Conservation (phyloP, 306 rosid genomes). For the Quercus rubra region DNA sequence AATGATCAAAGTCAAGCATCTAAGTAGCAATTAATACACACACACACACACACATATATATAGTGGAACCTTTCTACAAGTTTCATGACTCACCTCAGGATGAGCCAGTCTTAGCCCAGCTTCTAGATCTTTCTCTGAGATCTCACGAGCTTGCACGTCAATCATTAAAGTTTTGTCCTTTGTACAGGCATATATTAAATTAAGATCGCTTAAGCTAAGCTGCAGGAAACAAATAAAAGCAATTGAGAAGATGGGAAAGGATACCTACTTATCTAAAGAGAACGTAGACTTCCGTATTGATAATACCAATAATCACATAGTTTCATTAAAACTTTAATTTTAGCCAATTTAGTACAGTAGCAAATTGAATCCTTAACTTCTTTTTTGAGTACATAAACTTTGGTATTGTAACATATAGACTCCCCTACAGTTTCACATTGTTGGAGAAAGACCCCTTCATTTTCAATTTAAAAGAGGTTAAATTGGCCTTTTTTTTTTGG, state of each 20-base stretch:
- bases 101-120: conserved; percentile 91
- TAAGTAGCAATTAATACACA: conserved; percentile 24
- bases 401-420: too few relatives aligned
- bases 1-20: conserved; percentile 23
- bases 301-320: background rate
- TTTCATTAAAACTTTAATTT: background rate
- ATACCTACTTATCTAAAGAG: background rate
- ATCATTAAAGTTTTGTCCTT: conserved; percentile 95
- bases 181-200: conserved; percentile 91
- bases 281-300: background rate
- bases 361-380: too few relatives aligned
- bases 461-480: too few relatives aligned
- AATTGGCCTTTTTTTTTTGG: too few relatives aligned
- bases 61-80: conserved; percentile 6
- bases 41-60: background rate
- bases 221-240: conserved; percentile 38
- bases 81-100: conserved; percentile 62
- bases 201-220: conserved; percentile 89
- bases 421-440: too few relatives aligned
- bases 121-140: conserved; percentile 84
- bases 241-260: conserved; percentile 22
- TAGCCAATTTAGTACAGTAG: background rate
- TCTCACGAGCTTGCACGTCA: conserved; percentile 95
- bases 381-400: too few relatives aligned
- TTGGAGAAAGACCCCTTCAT: too few relatives aligned